A percentile compares a stretch with the other conserved stretches of the same genome.
Evolutionary conservation across 305 asterid genomes (phyloP).

Genomic region (Fraxinus velutina): DNA sequence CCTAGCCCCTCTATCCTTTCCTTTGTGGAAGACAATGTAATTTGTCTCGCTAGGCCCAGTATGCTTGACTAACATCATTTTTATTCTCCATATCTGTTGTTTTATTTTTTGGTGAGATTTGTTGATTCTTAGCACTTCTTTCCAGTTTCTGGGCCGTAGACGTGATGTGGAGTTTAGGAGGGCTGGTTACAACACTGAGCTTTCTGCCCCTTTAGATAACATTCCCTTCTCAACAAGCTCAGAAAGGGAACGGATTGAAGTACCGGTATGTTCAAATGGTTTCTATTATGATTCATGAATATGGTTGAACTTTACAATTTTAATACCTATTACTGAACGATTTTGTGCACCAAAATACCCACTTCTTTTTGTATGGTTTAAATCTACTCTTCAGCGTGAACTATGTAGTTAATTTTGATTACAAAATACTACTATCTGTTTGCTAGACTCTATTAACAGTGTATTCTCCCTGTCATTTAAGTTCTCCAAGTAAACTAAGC

Average conservation of each 20-base stretch:
- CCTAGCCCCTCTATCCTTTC: constrained; percentile 89
- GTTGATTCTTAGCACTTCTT: constrained; percentile 18
- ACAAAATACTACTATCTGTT: background rate
- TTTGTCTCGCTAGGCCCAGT: constrained; percentile 21
- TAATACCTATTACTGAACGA: background rate
- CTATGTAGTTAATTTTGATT: background rate
- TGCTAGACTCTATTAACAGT: constrained; percentile 7
- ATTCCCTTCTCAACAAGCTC: constrained; percentile 74
- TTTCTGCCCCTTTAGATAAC: constrained; percentile 84
- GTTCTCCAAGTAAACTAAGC: constrained; percentile 1
- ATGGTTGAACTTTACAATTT: background rate
- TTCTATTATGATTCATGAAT: background rate
- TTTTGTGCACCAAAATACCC: background rate
- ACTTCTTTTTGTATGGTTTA: background rate
- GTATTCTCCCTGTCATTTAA: background rate
- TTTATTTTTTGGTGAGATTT: constrained; percentile 14
- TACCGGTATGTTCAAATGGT: constrained; percentile 55
- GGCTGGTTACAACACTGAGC: constrained; percentile 87
- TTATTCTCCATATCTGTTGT: constrained; percentile 5
- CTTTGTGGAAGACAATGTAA: constrained; percentile 93
- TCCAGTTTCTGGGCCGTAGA: constrained; percentile 90
- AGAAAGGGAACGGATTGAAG: constrained; percentile 88
- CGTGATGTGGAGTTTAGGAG: constrained; percentile 76
- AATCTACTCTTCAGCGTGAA: background rate
- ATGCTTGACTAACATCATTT: constrained; percentile 26